Evolutionary conservation across 345 rosid genomes (phyloP).

Genomic region (Pelargonium nanum): DNA sequence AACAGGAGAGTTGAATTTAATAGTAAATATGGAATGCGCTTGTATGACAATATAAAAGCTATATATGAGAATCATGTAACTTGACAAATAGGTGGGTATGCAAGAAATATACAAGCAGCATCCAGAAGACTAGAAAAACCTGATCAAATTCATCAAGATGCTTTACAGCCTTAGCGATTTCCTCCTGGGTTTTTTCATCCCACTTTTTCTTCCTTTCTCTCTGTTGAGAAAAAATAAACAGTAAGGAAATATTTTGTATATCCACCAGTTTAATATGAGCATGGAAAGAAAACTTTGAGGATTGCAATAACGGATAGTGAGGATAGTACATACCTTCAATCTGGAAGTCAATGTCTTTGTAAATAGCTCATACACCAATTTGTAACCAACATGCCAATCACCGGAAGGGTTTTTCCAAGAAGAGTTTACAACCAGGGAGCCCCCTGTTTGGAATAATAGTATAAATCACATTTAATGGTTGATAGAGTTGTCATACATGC

Average conservation of each 20-base stretch:
- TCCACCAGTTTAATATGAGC: slow-evolving; percentile 2
- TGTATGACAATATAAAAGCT: background rate
- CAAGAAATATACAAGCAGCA: background rate
- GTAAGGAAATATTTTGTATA: background rate
- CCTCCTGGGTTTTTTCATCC: slow-evolving; percentile 87
- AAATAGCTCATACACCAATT: slow-evolving; percentile 74
- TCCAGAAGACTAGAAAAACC: slow-evolving; percentile 50
- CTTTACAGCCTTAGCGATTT: slow-evolving; percentile 69
- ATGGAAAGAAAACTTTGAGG: background rate
- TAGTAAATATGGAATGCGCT: too few relatives aligned
- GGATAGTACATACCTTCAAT: slow-evolving; percentile 45
- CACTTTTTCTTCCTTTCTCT: slow-evolving; percentile 75
- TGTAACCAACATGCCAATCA: slow-evolving; percentile 88
- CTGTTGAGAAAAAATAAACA: slow-evolving; percentile 25
- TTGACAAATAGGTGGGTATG: background rate
- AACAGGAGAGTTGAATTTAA: too few relatives aligned
- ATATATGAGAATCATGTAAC: background rate
- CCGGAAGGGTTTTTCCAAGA: slow-evolving; percentile 91
- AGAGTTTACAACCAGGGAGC: slow-evolving; percentile 56
- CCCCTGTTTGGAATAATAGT: slow-evolving; percentile 38
- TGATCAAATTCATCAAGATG: slow-evolving; percentile 63
- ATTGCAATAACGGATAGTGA: background rate
- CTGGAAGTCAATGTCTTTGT: slow-evolving; percentile 60
- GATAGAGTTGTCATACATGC: too few relatives aligned
- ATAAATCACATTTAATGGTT: too few relatives aligned